Evolutionary conservation across 306 rosid genomes (phyloP).

Genomic region (Begonia masoniana): DNA sequence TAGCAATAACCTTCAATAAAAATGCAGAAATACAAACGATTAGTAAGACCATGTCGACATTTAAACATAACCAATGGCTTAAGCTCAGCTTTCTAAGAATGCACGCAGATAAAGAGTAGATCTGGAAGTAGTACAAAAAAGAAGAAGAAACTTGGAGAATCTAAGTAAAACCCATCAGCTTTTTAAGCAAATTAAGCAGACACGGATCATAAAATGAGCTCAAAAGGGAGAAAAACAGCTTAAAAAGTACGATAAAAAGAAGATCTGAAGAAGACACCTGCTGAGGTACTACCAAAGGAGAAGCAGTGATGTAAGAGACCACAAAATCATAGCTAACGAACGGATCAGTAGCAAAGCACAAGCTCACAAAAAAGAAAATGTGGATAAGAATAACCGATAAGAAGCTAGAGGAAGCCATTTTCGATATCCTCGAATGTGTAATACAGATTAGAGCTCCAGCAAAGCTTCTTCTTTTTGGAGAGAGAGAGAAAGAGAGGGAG

Average conservation of each 20-base stretch:
- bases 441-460: constrained; percentile 1
- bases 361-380: constrained; percentile 24
- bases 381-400: constrained; percentile 13
- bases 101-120: constrained; percentile 17
- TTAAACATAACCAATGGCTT: constrained; percentile 7
- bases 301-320: constrained; percentile 41
- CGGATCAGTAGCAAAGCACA: constrained; percentile 35
- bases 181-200: constrained; percentile 4
- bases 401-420: constrained; percentile 22
- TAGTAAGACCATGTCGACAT: constrained; percentile 1
- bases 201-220: constrained; percentile 3
- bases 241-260: not conserved
- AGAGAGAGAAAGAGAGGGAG: too few relatives aligned
- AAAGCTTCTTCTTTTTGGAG: too few relatives aligned
- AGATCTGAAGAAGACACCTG: constrained; percentile 23
- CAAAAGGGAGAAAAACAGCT: constrained; percentile 2
- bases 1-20: constrained; percentile 75
- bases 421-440: constrained; percentile 14
- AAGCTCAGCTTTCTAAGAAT: constrained; percentile 4
- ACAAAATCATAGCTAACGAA: constrained; percentile 22
- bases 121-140: constrained; percentile 18
- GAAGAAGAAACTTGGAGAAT: constrained; percentile 6
- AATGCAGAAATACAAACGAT: constrained; percentile 12
- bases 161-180: constrained; percentile 16
- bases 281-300: constrained; percentile 39